Base-by-base conservation (phyloP, 495 filamentous ascomycete species). In the Podospora sp. region DNA sequence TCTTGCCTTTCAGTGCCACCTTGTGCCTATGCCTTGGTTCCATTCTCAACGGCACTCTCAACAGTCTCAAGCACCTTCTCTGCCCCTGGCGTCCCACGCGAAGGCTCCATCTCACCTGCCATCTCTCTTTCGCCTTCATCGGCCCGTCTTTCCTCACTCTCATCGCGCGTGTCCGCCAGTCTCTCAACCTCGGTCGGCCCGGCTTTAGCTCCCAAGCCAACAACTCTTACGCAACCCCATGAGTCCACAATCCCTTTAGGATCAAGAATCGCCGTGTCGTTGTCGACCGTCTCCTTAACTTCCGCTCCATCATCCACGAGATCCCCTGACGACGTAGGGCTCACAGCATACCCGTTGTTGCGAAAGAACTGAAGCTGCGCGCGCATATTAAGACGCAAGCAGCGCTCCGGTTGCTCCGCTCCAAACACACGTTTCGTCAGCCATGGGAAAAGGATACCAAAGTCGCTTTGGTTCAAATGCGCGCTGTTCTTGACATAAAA, bases 401-500 rank as follows among this genome's bases (percentile, higher is more conserved):
- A 83, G 1, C 86, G 76, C 69, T 88, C 87, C 0, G 90, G 90
- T 59, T 87, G 82, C 65, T 88, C 85, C 1, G 83, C 83, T 5
- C 82, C 81, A 69, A 89, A 85, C 8, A 88, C 78, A 60, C 78
- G 79, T 59, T 81, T 83, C 24, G 86, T 88, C 22, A 90, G 69
- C 78, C 85, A 86, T 0, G 92, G 90, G 72, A 93, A 93, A 21
- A 94, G 75, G 12, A 92, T 73, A n/a, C 88, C 91, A 73, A 93
- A 94, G 70, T 94, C 91, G 18, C 84, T 88, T 77, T 93, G 91
- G 40, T 79, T 87, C 24, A 93, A 80, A 73, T 94, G 91, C 0
- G 90, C 90, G 5, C 85, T 87, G 11, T 76, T 71, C 11, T 76
- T 69, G 1, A 87, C 84, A 71, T 89, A 93, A 75, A 88, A 93